Evolutionary conservation across 2,329 filamentous ascomycete species (phyloP), one percentile per base, ranked within the genome.

Genomic region (Phialophora tarda): DNA sequence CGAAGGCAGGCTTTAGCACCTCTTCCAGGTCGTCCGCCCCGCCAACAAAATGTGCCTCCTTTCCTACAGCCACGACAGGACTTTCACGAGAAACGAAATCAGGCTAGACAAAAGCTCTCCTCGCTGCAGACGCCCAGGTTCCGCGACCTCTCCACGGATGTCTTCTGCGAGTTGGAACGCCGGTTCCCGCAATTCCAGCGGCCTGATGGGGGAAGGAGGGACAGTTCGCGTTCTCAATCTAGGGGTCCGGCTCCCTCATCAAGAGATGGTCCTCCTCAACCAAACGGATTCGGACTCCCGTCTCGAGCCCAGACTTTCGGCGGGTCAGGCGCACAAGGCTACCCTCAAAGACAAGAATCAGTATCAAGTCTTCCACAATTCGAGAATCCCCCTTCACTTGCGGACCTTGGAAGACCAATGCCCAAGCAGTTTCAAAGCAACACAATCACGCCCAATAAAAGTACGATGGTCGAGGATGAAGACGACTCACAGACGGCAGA

Each of bases 21-120:
- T 38, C 66, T 70, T 14, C 71, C 71, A 38, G 78, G 77, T 10
- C 75, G 78, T 11, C 77, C 79, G 17, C 77, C 78, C 38, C 78
- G 78, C 14, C 72, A 73, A 76, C 56, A 78, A 74, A 77, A 85
- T 77, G 75, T 84, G 71, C 91, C 92, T 1, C 81, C 87, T 12
- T 96, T 88, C 75, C 85, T 99, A 5, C 82, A 91, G 26, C 92
- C 95, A n/a, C 92, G 94, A 77, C 86, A 89, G 71, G 90, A 88
- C 70, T 98, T 98, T 79, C 95, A 99, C 78, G 93, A 93, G 2
- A 99, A 98, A 80, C 90, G 95, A 69, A 99, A 99, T 76, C 93
- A 98, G 78, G 95, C 95, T n/a, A 88, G 95, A 48, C 93, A 97
- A 78, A 96, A 96, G 78, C 86, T 99, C 23, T 94, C 93, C 0